Evolutionary conservation across 2,329 filamentous ascomycete species (phyloP), one percentile per base, ranked within the genome.

Genomic region (Nemania sp.): DNA sequence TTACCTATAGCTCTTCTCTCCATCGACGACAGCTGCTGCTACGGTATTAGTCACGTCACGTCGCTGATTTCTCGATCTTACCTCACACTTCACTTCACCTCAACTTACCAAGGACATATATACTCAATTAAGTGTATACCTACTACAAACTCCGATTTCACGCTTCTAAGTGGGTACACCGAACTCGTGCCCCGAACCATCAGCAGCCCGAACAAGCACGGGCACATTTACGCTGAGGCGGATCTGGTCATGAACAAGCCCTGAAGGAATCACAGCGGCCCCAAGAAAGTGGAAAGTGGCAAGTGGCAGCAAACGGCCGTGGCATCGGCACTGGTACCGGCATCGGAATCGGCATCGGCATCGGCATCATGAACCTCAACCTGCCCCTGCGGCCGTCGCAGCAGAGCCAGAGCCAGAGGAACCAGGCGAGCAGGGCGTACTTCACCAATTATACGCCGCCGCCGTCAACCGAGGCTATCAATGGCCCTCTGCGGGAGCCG

Each of bases 401-500:
- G n/a, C n/a, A n/a, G n/a, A n/a, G n/a, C n/a, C n/a, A 75, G 49
- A 69, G 78, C 57, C 73, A 72, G 63, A 73, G 80, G 61, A 82
- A 82, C 62, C 76, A 79, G 67, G 77, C 80, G 50, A 82, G 79
- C 64, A 75, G 79, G 60, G 80, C 77, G 64, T 80, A 82, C 67
- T 82, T 81, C 65, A 81, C 78, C 49, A 77, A 71, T 58, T 79
- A 81, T 63, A 79, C 80, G 9, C 75, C 79, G 39, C 75, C 77
- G 22, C 80, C 80, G 30, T 81, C 80, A 17, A 80, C 82, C 1
- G 83, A 86, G 67, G 82, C 83, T 40, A 84, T 86, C 70, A 80
- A 83, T 66, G 82, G 81, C 3, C 82, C 82, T 12, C 75, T 83
- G 23, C 76, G 82, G 55, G 82, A 84, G 61, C 77, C 80, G 22